These are phyloP conservation scores for Calonectria henricotiae DNA, from an alignment of 2,329 filamentous ascomycete genomes.

Conservation along the genomic window DNA sequence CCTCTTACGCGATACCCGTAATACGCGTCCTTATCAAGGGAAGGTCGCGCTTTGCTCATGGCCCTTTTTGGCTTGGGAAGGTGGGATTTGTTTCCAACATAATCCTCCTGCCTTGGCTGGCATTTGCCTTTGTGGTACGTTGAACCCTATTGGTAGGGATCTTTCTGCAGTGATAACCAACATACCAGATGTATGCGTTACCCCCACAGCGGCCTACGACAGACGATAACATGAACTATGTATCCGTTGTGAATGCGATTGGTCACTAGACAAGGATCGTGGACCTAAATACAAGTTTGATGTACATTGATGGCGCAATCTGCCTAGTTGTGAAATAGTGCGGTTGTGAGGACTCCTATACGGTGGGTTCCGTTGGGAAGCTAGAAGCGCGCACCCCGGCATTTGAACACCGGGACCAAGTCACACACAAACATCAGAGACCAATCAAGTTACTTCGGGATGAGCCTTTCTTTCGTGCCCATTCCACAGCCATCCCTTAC, in stretches of 20 bases:
- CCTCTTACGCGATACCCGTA: conserved; percentile 27
- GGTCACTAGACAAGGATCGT: neutral
- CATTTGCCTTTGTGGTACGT: conserved; percentile 33
- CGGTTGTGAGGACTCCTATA: neutral
- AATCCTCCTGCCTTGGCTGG: conserved; percentile 26
- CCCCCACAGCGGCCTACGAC: conserved; percentile 10
- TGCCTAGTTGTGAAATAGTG: neutral
- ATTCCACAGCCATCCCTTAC: conserved; percentile 6
- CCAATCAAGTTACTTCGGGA: neutral
- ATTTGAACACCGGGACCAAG: neutral
- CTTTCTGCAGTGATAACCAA: neutral
- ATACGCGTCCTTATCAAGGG: conserved; percentile 27
- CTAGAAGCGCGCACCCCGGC: neutral
- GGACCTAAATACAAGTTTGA: neutral
- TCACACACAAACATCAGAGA: neutral
- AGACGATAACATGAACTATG: conserved; percentile 28
- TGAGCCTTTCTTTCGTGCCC: neutral
- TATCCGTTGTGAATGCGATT: conserved; percentile 18
- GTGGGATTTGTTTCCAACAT: conserved; percentile 28
- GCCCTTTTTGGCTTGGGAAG: conserved; percentile 29
- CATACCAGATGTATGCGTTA: conserved; percentile 22
- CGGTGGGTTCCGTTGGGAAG: neutral
- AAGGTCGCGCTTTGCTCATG: conserved; percentile 22
- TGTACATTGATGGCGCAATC: neutral
- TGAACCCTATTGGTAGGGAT: neutral